Conservation (phyloP, 192 early-diverging fungal genomes). For the Dimargaris cristalligena region DNA sequence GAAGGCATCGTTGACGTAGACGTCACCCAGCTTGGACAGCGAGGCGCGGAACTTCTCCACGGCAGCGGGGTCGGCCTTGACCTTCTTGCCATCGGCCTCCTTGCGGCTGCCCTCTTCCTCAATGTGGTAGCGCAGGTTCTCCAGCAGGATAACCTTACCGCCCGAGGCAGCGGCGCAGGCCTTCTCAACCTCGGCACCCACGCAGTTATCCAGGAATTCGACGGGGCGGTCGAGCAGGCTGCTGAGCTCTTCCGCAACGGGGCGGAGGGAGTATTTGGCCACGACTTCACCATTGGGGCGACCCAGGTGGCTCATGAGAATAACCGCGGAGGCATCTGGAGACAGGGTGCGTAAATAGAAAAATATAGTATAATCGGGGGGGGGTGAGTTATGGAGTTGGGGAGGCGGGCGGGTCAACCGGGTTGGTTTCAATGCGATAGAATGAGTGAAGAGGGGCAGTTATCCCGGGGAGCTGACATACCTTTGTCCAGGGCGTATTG, state of each 20-base stretch:
- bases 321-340: conserved; percentile 64
- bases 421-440: too few relatives aligned
- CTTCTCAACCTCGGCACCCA: conserved; percentile 72
- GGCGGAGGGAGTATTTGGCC: conserved; percentile 81
- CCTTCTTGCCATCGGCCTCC: conserved; percentile 78
- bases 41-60: conserved; percentile 81
- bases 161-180: conserved; percentile 45
- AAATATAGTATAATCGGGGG: too few relatives aligned
- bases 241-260: conserved; percentile 70
- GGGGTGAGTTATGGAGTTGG: not conserved
- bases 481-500: conserved; percentile 75
- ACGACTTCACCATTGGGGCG: conserved; percentile 85
- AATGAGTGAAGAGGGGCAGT: too few relatives aligned
- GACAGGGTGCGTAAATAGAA: not conserved
- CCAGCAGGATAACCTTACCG: conserved; percentile 79
- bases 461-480: conserved; percentile 19
- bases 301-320: conserved; percentile 94
- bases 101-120: conserved; percentile 94
- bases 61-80: conserved; percentile 67
- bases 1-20: conserved; percentile 98
- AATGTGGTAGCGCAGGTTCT: conserved; percentile 96
- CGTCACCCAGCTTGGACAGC: conserved; percentile 80
- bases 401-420: not conserved
- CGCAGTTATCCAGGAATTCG: conserved; percentile 85
- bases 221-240: conserved; percentile 64